A percentile compares a stretch with the other conserved stretches of the same genome.
These are phyloP conservation scores for Taphrina communis DNA, from an alignment of 1,139 yeast species.

Conservation along the genomic window DNA sequence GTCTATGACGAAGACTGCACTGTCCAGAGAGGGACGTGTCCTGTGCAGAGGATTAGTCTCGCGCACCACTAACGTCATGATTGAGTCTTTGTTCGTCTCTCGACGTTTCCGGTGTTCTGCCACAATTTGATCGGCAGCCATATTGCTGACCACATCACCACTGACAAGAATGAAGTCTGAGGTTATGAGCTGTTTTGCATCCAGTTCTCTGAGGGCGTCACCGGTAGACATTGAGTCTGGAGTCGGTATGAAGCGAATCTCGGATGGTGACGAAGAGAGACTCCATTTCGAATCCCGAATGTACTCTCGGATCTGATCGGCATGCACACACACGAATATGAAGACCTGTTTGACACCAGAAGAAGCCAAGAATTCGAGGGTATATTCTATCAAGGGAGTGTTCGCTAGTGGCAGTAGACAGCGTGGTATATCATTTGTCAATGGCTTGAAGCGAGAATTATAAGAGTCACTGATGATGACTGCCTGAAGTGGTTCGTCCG, in stretches of 20 bases:
- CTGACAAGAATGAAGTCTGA: conserved; percentile 88
- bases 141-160: conserved; percentile 92
- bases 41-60: conserved; percentile 87
- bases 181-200: conserved; percentile 82
- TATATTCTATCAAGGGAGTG: conserved; percentile 91
- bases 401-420: conserved; percentile 90
- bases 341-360: conserved; percentile 90
- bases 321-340: conserved; percentile 87
- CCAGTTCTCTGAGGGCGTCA: conserved; percentile 95
- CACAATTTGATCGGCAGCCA: conserved; percentile 76
- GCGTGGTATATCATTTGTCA: conserved; percentile 81
- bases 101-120: conserved; percentile 74
- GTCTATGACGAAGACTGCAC: conserved; percentile 84
- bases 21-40: conserved; percentile 68
- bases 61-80: conserved; percentile 89
- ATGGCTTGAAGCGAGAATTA: conserved; percentile 88
- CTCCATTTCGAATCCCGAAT: conserved; percentile 85
- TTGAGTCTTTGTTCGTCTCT: conserved; percentile 78
- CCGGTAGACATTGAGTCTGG: conserved; percentile 91
- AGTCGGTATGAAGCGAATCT: conserved; percentile 76
- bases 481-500: conserved; percentile 62
- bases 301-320: conserved; percentile 82
- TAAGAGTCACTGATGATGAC: conserved; percentile 92
- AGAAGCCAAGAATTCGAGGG: conserved; percentile 88
- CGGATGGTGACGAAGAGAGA: conserved; percentile 74